A percentile compares a stretch with the other conserved stretches of the same genome.
Conservation (phyloP, 2,329 filamentous ascomycete genomes). For the Neofusicoccum sp. region DNA sequence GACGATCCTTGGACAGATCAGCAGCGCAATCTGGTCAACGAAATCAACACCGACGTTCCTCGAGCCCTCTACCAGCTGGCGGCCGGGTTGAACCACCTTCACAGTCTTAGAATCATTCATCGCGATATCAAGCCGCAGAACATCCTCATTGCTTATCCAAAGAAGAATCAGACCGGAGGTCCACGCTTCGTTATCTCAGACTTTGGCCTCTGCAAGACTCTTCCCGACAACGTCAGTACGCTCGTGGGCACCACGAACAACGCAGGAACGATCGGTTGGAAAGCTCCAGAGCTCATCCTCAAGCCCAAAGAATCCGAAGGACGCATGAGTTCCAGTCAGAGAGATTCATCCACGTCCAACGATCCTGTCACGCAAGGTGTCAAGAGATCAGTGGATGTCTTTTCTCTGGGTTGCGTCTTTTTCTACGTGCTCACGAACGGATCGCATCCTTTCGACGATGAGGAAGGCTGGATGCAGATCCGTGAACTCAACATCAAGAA, state of each 20-base stretch:
- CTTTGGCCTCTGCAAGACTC: constrained; percentile 95
- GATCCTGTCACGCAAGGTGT: constrained; percentile 65
- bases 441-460: constrained; percentile 88
- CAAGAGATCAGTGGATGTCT: constrained; percentile 95
- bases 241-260: constrained; percentile 93
- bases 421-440: constrained; percentile 97
- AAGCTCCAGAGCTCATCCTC: constrained; percentile 86
- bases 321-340: constrained; percentile 42
- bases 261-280: constrained; percentile 93
- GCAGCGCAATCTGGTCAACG: constrained; percentile 67
- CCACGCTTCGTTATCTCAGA: constrained; percentile 93
- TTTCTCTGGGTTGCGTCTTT: constrained; percentile 95
- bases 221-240: constrained; percentile 91
- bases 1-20: constrained; percentile 53
- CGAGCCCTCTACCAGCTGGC: constrained; percentile 85
- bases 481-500: constrained; percentile 96
- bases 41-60: constrained; percentile 73
- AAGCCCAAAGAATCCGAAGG: constrained; percentile 44
- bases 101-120: constrained; percentile 91
- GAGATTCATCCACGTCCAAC: constrained; percentile 40
- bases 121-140: constrained; percentile 97
- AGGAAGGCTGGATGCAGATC: constrained; percentile 80
- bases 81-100: constrained; percentile 82
- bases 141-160: constrained; percentile 74
- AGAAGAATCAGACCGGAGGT: constrained; percentile 65